Evolutionary conservation across 2,329 filamentous ascomycete genomes (phyloP), one percentile per base, ranked within the genome.

Genomic region (Byssothecium circinans): DNA sequence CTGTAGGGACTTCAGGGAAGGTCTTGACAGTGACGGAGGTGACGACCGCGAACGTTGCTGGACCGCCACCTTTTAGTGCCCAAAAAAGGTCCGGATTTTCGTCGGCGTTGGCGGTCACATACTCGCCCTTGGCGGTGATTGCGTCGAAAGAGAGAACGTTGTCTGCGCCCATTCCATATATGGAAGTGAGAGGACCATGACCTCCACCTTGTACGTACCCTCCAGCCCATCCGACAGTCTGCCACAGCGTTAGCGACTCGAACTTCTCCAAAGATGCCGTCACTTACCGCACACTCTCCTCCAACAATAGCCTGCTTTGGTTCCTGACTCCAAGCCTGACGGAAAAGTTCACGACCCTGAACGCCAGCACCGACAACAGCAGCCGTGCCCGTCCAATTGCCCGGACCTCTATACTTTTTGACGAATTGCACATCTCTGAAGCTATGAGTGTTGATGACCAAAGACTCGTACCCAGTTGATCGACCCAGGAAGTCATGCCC

Each of bases 181-280:
- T 64, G 12, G 57, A 56, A 4, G 65, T 57, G 20, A 76, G 47
- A 0, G 73, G 71, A 2, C 73, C 74, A 45, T 76, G 71, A 7
- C 75, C 75, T 40, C 72, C 75, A 32, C 72, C 71, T 45, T 73
- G 70, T 19, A 71, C 65, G 47, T 74, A 76, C 1, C 74, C 74
- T n/a, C 73, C 74, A 8, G 58, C 70, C 50, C 70, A 68, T 19
- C 68, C 69, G 18, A 74, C 70, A 43, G 68, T 69, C 61, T 66
- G 18, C 11, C 4, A 11, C 12, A 23, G 2, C 20, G 53, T 46
- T 52, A 57, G 44, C 6, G 10, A 14, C 23, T 29, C 17, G 8
- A 12, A 6, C 2, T 11, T 2, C 23, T 15, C 14, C 19, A 7
- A 7, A 4, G 10, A 14, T 4, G 11, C 4, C 32, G 17, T 27